Conservation (phyloP, 306 rosid species). For the Rubus idaeus region DNA sequence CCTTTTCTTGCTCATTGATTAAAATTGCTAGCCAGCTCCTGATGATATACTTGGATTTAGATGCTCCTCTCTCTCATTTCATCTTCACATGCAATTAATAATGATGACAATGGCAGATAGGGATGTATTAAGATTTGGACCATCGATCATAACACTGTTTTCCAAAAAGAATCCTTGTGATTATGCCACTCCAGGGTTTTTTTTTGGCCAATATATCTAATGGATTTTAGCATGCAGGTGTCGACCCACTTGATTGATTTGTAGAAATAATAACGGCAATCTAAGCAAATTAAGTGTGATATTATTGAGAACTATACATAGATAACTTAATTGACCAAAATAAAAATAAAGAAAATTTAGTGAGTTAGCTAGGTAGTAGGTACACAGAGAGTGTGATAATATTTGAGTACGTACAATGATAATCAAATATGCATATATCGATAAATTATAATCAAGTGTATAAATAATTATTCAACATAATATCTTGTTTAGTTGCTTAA, state of each 20-base stretch:
- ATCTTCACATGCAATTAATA: background rate
- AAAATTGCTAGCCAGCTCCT: background rate
- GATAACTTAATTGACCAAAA: no score
- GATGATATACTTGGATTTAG: conserved; percentile 4
- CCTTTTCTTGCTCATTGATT: background rate
- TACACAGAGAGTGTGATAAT: no score
- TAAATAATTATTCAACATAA: no score
- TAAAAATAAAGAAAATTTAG: no score
- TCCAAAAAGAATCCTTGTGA: background rate
- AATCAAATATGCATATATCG: no score
- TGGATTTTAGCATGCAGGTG: background rate
- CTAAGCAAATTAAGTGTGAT: no score
- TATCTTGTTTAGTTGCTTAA: no score
- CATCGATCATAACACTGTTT: background rate
- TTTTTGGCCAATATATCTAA: background rate
- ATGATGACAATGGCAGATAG: background rate
- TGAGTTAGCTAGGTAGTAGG: no score
- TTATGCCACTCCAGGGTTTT: background rate
- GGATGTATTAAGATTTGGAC: background rate
- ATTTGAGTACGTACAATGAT: no score
- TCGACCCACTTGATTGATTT: background rate
- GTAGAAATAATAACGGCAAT: no score
- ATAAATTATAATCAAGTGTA: no score
- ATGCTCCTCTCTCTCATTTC: background rate
- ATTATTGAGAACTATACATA: no score